Evolutionary conservation across 1,284 basidiomycete genomes (phyloP), one percentile per base, ranked within the genome.

Genomic region (Fomitopsis schrenkii): DNA sequence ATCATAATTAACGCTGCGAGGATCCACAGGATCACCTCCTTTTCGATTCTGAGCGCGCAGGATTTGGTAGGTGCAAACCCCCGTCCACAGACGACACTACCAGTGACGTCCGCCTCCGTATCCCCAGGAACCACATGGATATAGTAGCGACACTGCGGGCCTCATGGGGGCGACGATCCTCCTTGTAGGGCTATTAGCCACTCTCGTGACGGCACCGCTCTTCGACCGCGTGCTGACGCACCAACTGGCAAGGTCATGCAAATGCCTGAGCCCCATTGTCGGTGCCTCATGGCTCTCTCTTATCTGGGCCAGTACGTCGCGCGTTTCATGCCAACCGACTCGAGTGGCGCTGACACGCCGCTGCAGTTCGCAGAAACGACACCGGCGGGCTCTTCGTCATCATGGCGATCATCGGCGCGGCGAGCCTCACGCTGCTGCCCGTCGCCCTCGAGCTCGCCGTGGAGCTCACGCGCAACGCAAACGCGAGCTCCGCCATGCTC

Each of bases 201-300:
- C 91, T 0, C 75, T 85, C 40, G 66, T 86, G 54, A 84, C 85
- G 0, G 83, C 91, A 0, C 92, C 91, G 0, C 73, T 93, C 3
- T 88, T 92, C 67, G 91, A 94, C 68, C 83, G 91, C 28, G 83
- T 91, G 8, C 83, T 93, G 61, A 91, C 90, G 1, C 80, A 85
- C 63, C 85, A 85, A 64, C 78, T 93, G 42, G 88, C 84, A 0
- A 63, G 84, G 7, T 83, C 84, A 1, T 67, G 79, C 59, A 90
- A 89, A 61, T 61, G 84, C 0, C 69, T 90, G 15, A 79, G 86
- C 14, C 90, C 91, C 1, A 69, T 86, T 56, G 76, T 89, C 10
- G 85, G 79, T 9, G 78, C 69, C 0, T 78, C 78, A 22, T 93
- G 91, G 89, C 72, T 92, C 22, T 83, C 83, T 10, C 74, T 93